Evolutionary conservation across 345 rosid genomes (phyloP), one percentile per base, ranked within the genome.

Genomic region (Kandelia obovata): DNA sequence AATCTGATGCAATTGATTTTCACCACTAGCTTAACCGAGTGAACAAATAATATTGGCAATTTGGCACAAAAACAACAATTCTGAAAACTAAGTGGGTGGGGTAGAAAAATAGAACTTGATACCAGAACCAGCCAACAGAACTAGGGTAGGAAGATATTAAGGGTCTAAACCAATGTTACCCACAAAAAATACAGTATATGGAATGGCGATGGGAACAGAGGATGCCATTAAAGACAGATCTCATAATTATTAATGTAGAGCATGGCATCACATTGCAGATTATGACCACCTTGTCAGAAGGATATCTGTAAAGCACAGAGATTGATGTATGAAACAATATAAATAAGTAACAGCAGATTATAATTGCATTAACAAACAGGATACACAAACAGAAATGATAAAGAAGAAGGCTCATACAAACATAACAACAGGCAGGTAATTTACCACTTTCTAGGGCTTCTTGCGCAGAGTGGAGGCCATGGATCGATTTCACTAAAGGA

Each of bases 371-470:
- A 10, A 55, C 20, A 31, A 35, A 52, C 43, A 11, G n/a, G 21
- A 39, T 1, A 21, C 58, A 58, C 34, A 57, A 10, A 55, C 5
- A 23, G 7, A 21, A 55, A 55, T 26, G 27, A 13, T 19, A 58
- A 19, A 19, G 32, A 26, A 46, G 31, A 61, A 30, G 26, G 61
- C 26, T 23, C 3, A 32, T 26, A 32, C 47, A 80, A 52, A 53
- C 2, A 66, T 32, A 56, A 57, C 67, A 39, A 27, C n/a, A 5
- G 59, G 73, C 19, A 47, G 30, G 4, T 56, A 25, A 59, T 77
- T 16, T 52, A 86, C 96, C 97, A 60, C 73, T 87, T 73, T 82
- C 75, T 7, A 92, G 87, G 58, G 81, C 90, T 78, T 87, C 88
- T 75, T 92, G 92, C 65, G 83, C 82, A 51, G 83, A 72, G 23